Percentiles rank a stretch among this genome's conserved stretches.
These are phyloP conservation scores for Chlamydomonas applanata DNA, from an alignment of 139 green algal genomes.

Conservation along the genomic window DNA sequence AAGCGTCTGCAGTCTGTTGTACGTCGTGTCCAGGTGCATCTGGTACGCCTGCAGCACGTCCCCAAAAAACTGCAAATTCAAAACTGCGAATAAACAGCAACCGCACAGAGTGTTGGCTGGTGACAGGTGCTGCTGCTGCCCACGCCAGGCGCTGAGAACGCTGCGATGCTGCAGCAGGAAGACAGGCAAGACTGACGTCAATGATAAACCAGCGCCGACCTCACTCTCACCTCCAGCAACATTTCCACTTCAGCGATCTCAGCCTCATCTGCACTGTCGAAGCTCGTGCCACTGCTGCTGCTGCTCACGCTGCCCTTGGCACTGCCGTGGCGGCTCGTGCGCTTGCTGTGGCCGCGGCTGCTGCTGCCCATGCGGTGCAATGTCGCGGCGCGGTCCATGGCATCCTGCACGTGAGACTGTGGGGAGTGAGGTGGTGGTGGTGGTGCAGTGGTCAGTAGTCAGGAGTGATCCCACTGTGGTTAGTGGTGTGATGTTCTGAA, in stretches of 20 bases:
- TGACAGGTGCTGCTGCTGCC: too few relatives aligned
- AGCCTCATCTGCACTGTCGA: conserved; percentile 13
- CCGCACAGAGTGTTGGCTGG: too few relatives aligned
- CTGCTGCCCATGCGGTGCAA: not conserved
- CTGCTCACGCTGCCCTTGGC: conserved; percentile 7
- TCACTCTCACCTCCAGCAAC: conserved; percentile 48
- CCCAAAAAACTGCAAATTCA: too few relatives aligned
- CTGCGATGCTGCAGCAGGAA: too few relatives aligned
- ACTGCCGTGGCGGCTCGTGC: conserved; percentile 24
- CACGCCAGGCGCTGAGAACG: too few relatives aligned
- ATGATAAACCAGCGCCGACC: too few relatives aligned
- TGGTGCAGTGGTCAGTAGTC: too few relatives aligned
- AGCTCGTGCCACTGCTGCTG: conserved; percentile 19
- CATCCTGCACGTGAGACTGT: not conserved
- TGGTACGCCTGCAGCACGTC: conserved; percentile 50
- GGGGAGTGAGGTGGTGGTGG: too few relatives aligned
- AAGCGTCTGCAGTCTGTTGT: conserved; percentile 73
- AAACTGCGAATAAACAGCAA: too few relatives aligned
- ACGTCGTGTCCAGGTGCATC: conserved; percentile 73
- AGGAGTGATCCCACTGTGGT: too few relatives aligned
- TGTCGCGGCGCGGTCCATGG: not conserved
- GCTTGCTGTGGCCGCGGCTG: conserved; percentile 33
- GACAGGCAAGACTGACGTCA: too few relatives aligned
- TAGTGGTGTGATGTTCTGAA: too few relatives aligned
- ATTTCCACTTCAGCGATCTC: conserved; percentile 54